A percentile compares a stretch with the other conserved stretches of the same genome.
Evolutionary conservation across 1,139 yeast species (phyloP).

Genomic region (Nakaseomyces bracarensis): DNA sequence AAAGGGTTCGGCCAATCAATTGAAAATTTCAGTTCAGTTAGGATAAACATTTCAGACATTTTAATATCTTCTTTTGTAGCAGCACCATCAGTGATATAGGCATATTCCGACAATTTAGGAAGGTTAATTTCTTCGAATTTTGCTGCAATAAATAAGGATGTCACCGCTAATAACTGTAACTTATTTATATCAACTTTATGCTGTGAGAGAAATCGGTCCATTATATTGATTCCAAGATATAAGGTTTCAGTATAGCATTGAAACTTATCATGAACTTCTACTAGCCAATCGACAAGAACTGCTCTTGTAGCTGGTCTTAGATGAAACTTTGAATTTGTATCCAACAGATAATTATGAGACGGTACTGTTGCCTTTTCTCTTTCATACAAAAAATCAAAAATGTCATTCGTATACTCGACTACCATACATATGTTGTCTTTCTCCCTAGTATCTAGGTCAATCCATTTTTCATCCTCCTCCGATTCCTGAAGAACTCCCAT

Average conservation of each 20-base stretch:
- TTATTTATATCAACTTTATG: conserved; percentile 73
- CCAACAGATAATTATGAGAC: conserved; percentile 51
- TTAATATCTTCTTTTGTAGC: conserved; percentile 79
- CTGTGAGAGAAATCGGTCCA: conserved; percentile 81
- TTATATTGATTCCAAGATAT: conserved; percentile 73
- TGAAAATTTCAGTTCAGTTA: conserved; percentile 68
- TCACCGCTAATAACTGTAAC: conserved; percentile 82
- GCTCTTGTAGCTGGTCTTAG: conserved; percentile 81
- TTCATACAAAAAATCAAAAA: conserved; percentile 65
- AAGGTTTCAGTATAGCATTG: conserved; percentile 82
- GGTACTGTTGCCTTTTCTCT: conserved; percentile 69
- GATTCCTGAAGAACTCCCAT: conserved; percentile 13
- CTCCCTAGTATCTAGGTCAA: conserved; percentile 77
- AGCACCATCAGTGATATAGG: conserved; percentile 79
- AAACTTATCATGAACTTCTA: conserved; percentile 82
- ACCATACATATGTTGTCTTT: conserved; percentile 84
- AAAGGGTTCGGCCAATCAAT: conserved; percentile 89
- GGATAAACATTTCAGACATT: conserved; percentile 75
- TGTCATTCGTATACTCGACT: conserved; percentile 79
- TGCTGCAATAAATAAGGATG: conserved; percentile 84
- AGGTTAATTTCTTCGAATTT: conserved; percentile 92
- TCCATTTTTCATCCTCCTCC: conserved; percentile 39
- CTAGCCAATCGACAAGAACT: conserved; percentile 87
- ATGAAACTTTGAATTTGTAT: conserved; percentile 38
- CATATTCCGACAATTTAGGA: conserved; percentile 82